These are phyloP conservation scores for Lobosporangium transversale DNA, from an alignment of 192 early-diverging fungal genomes.

Conservation along the genomic window DNA sequence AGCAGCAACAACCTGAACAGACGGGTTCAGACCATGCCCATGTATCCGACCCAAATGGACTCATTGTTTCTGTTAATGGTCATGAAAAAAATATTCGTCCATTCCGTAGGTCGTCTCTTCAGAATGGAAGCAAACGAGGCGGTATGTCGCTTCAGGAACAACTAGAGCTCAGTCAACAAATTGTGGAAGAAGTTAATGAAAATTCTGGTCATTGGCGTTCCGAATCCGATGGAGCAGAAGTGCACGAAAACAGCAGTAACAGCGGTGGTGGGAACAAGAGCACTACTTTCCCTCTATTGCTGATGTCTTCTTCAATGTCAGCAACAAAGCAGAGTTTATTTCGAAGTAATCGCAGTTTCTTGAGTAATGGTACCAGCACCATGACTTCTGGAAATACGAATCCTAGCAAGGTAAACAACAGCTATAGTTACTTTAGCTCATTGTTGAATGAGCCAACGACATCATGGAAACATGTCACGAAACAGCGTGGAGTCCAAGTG, in stretches of 20 bases:
- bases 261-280: too few relatives aligned
- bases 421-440: conserved; percentile 43
- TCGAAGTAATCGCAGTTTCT: conserved; percentile 32
- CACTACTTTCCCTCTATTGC: conserved; percentile 33
- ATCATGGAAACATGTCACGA: conserved; percentile 42
- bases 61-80: conserved; percentile 43
- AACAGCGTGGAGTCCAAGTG: conserved; percentile 37
- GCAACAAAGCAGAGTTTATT: conserved; percentile 35
- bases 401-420: conserved; percentile 41
- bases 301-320: conserved; percentile 50
- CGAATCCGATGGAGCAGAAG: conserved; percentile 18
- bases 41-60: conserved; percentile 10
- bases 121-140: conserved; percentile 2
- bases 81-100: conserved; percentile 40
- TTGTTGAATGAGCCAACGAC: conserved; percentile 34
- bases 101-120: conserved; percentile 17
- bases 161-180: conserved; percentile 44
- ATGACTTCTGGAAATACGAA: conserved; percentile 42
- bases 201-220: conserved; percentile 12
- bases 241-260: too few relatives aligned
- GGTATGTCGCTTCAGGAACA: conserved; percentile 50
- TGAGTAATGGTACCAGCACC: conserved; percentile 41
- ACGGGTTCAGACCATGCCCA: neutral
- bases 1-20: neutral
- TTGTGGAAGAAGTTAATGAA: conserved; percentile 44